Evolutionary conservation across 2,329 filamentous ascomycete genomes (phyloP).

Genomic region (Claviceps capensis): DNA sequence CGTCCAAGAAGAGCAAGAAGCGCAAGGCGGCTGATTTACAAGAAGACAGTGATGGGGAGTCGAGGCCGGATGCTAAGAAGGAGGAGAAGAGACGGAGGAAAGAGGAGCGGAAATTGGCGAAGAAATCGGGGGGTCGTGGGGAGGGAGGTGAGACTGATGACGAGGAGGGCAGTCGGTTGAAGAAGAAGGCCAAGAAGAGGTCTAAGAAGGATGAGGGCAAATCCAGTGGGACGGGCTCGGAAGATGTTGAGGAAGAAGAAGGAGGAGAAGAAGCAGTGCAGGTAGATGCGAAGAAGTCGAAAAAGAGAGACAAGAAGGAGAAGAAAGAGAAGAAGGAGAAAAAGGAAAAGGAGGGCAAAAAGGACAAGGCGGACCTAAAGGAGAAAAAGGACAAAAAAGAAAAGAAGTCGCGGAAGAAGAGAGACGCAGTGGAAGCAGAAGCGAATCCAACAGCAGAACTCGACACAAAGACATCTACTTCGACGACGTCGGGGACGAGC

Average conservation of each 20-base stretch:
- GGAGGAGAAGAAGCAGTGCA: neutral
- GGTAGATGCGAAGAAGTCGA: slow-evolving; percentile 20
- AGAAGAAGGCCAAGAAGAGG: slow-evolving; percentile 28
- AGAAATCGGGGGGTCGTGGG: slow-evolving; percentile 11
- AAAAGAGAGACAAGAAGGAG: slow-evolving; percentile 25
- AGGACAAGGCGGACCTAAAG: slow-evolving; percentile 27
- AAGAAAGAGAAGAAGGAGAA: neutral
- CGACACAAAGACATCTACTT: slow-evolving; percentile 11
- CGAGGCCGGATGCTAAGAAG: slow-evolving; percentile 12
- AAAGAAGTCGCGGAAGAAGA: slow-evolving; percentile 22
- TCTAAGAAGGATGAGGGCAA: slow-evolving; percentile 16
- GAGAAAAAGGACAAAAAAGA: slow-evolving; percentile 27
- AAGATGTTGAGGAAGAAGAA: slow-evolving; percentile 9
- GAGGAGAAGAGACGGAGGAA: slow-evolving; percentile 23
- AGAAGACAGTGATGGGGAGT: slow-evolving; percentile 9
- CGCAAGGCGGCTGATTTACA: slow-evolving; percentile 30
- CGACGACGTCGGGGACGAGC: slow-evolving; percentile 20
- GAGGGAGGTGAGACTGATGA: slow-evolving; percentile 10
- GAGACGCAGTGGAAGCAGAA: slow-evolving; percentile 40
- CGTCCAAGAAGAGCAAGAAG: slow-evolving; percentile 33
- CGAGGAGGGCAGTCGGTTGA: slow-evolving; percentile 23
- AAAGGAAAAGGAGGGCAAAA: slow-evolving; percentile 11
- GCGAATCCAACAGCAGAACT: slow-evolving; percentile 16
- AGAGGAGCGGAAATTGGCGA: slow-evolving; percentile 21
- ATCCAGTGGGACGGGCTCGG: slow-evolving; percentile 12